These are phyloP conservation scores for Ceratocystis colombiana DNA, from an alignment of 2,329 filamentous ascomycete genomes.

Conservation along the genomic window DNA sequence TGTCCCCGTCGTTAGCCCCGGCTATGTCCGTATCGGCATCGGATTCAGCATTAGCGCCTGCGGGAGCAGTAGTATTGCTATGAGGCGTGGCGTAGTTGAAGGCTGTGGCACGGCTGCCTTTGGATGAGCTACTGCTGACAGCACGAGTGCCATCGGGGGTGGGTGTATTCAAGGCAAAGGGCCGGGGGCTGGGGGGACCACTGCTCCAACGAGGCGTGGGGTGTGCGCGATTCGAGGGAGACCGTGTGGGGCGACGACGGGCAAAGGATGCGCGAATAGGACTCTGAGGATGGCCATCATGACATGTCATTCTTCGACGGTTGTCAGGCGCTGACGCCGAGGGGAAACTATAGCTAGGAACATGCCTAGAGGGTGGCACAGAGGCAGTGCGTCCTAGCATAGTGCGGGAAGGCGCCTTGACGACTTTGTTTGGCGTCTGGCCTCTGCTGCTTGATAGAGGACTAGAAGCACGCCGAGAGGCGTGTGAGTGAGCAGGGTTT, in stretches of 20 bases:
- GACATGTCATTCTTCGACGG: conserved; percentile 19
- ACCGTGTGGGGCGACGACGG: conserved; percentile 42
- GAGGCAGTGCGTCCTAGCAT: conserved; percentile 43
- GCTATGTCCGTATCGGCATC: conserved; percentile 28
- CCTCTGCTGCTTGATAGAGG: conserved; percentile 33
- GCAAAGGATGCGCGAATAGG: conserved; percentile 3
- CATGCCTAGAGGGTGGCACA: conserved; percentile 38
- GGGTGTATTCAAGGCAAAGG: conserved; percentile 31
- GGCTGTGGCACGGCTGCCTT: conserved; percentile 36
- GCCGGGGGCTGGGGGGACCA: conserved; percentile 38
- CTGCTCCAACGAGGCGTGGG: conserved; percentile 49
- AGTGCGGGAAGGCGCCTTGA: conserved; percentile 38
- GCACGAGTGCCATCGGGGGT: conserved; percentile 11
- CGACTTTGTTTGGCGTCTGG: conserved; percentile 37
- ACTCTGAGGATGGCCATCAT: conserved; percentile 12
- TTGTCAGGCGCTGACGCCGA: conserved; percentile 3
- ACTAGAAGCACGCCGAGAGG: conserved; percentile 33
- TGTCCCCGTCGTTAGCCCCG: conserved; percentile 29
- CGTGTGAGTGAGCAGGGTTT: conserved; percentile 27
- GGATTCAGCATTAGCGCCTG: conserved; percentile 28
- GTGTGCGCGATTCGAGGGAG: conserved; percentile 42
- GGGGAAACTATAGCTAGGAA: conserved; percentile 40
- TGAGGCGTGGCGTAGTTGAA: conserved; percentile 68
- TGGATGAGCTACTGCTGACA: conserved; percentile 26
- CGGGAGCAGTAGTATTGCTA: conserved; percentile 46